Evolutionary conservation across 495 filamentous ascomycete genomes (phyloP), one percentile per base, ranked within the genome.

Genomic region (Echria macrotheca): DNA sequence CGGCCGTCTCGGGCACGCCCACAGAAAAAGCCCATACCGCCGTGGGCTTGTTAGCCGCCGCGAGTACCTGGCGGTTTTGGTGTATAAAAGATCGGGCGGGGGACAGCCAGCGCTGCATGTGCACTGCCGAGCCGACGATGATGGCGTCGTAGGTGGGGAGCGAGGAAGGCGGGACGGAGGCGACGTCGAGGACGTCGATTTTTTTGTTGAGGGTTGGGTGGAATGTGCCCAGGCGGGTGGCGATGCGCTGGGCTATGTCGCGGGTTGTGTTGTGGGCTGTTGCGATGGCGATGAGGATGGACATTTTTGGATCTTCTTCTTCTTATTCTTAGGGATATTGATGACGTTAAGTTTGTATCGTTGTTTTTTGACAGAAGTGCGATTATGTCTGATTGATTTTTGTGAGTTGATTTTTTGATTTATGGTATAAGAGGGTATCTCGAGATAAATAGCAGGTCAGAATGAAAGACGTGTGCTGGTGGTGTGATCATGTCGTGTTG

Each of bases 11-110:
- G 2, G 44, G 44, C 19, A 46, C 31, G 18, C 44, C 44, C 15
- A 46, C 44, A 15, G 44, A 46, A 23, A 35, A 46, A 7, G 44
- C 44, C 44, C 44, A 46, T 6, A 46, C 44, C 14, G 44, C 29
- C 5, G 9, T n/a, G n/a, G n/a, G n/a, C n/a, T n/a, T n/a, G n/a
- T n/a, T n/a, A n/a, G n/a, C n/a, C 21, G 5, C 31, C 4, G 26
- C 6, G 8, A 46, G 29, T 5, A n/a, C 29, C 11, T 10, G 5
- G 15, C 14, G 28, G 8, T 46, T 10, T n/a, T 22, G 6, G 8
- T 15, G 2, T 4, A 46, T 7, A 21, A 46, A 46, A 17, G 35
- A 35, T n/a, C 28, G 26, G 5, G 44, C 44, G 12, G 44, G 44
- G 9, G 28, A 24, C 5, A 46, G 44, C 44, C 44, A 46, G 18